Evolutionary conservation across 371 early-diverging fungal species (phyloP).

Genomic region (Apophysomyces trapeziformis): DNA sequence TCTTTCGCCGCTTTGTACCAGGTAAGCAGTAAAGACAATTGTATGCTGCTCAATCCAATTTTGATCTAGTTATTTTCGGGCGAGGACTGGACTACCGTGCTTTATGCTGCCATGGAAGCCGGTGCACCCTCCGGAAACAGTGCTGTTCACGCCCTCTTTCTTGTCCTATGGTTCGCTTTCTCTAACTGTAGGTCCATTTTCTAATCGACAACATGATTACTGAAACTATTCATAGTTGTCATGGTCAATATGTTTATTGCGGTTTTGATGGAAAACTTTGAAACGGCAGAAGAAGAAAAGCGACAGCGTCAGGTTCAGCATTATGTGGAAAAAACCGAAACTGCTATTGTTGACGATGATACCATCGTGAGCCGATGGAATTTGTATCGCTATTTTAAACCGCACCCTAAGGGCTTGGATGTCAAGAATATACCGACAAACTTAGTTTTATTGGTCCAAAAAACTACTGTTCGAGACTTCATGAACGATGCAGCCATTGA

Average conservation of each 20-base stretch:
- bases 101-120: slow-evolving; percentile 59
- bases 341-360: slow-evolving; percentile 29
- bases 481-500: slow-evolving; percentile 36
- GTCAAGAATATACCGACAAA: slow-evolving; percentile 45
- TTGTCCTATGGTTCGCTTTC: slow-evolving; percentile 65
- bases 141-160: slow-evolving; percentile 56
- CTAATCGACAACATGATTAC: background rate
- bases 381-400: slow-evolving; percentile 56
- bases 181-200: slow-evolving; percentile 58
- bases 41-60: background rate
- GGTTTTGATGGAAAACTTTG: slow-evolving; percentile 72
- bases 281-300: slow-evolving; percentile 64
- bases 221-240: slow-evolving; percentile 38
- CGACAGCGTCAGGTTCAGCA: slow-evolving; percentile 57
- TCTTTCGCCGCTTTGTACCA: slow-evolving; percentile 66
- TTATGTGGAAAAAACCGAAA: slow-evolving; percentile 48
- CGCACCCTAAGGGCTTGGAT: slow-evolving; percentile 52
- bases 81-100: slow-evolving; percentile 69
- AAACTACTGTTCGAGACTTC: slow-evolving; percentile 56
- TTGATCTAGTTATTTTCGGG: slow-evolving; percentile 63
- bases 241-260: slow-evolving; percentile 70
- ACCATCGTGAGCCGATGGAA: slow-evolving; percentile 57
- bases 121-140: slow-evolving; percentile 43
- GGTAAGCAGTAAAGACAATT: slow-evolving; percentile 30
- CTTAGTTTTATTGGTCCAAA: slow-evolving; percentile 50